These are phyloP conservation scores for Fusarium tjaetaba DNA, from an alignment of 2,329 filamentous ascomycete species.

Conservation along the genomic window DNA sequence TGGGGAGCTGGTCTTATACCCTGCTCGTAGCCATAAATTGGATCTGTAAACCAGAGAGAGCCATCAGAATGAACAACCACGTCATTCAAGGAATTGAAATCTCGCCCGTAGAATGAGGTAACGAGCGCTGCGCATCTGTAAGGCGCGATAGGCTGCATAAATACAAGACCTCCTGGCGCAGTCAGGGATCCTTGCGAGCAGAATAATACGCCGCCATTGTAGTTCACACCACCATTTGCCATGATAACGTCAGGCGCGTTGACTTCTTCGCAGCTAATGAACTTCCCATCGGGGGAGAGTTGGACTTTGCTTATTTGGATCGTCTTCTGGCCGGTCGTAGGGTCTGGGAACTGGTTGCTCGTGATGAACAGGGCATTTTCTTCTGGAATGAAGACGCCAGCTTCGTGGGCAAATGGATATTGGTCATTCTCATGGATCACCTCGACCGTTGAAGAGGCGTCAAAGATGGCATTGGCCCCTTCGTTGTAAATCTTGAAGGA, in stretches of 20 bases:
- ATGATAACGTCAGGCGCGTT: conserved; percentile 49
- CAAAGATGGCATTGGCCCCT: conserved; percentile 44
- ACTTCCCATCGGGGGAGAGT: conserved; percentile 22
- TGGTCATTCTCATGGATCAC: conserved; percentile 50
- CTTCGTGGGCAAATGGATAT: conserved; percentile 62
- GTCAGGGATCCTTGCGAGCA: conserved; percentile 52
- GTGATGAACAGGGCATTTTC: conserved; percentile 47
- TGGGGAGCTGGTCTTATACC: conserved; percentile 55
- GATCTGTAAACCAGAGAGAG: conserved; percentile 62
- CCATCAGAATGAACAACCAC: conserved; percentile 56
- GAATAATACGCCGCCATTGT: conserved; percentile 52
- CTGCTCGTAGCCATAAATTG: conserved; percentile 59
- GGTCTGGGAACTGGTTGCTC: conserved; percentile 46
- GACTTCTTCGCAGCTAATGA: conserved; percentile 48
- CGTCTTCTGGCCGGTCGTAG: conserved; percentile 31
- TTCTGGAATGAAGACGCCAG: conserved; percentile 49
- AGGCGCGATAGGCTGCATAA: conserved; percentile 47
- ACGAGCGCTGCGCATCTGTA: conserved; percentile 46
- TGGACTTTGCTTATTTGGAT: conserved; percentile 46
- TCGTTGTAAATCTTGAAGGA: conserved; percentile 25
- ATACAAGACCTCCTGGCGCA: conserved; percentile 43
- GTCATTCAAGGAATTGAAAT: conserved; percentile 62
- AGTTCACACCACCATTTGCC: conserved; percentile 62
- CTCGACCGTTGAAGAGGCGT: conserved; percentile 48
- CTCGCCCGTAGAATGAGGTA: conserved; percentile 54